These are phyloP conservation scores for Globisporangium middletonii DNA, from an alignment of 352 stramenopile genomes.

Conservation along the genomic window DNA sequence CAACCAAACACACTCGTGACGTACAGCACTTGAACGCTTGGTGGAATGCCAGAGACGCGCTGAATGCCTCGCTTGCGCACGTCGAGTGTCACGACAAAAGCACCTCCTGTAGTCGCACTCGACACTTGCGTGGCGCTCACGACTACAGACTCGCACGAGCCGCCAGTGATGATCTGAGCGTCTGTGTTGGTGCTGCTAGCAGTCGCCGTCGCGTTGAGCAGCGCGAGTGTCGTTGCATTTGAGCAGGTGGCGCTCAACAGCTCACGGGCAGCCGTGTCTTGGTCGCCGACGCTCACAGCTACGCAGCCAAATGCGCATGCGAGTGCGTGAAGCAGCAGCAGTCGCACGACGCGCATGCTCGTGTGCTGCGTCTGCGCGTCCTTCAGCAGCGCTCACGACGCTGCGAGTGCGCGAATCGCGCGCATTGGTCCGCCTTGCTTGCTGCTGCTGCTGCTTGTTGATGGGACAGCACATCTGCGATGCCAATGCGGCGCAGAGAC, in stretches of 20 bases:
- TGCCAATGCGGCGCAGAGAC: too few relatives aligned
- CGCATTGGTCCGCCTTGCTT: too few relatives aligned
- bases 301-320: not conserved
- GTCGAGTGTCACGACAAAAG: slow-evolving; percentile 16
- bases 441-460: too few relatives aligned
- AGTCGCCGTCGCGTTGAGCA: too few relatives aligned
- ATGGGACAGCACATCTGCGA: too few relatives aligned
- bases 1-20: not conserved
- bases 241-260: not conserved
- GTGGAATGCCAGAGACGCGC: slow-evolving; percentile 25
- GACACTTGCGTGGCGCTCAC: slow-evolving; percentile 6
- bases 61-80: slow-evolving; percentile 21
- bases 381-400: too few relatives aligned
- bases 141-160: slow-evolving; percentile 17
- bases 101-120: slow-evolving; percentile 3
- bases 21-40: slow-evolving; percentile 15
- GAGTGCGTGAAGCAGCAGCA: slow-evolving; percentile 2
- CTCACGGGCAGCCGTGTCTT: not conserved
- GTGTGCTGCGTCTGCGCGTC: too few relatives aligned
- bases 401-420: too few relatives aligned
- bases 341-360: too few relatives aligned
- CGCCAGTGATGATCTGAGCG: not conserved
- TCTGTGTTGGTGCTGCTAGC: slow-evolving; percentile 3
- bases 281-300: slow-evolving; percentile 10
- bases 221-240: slow-evolving; percentile 11